Percentiles rank a stretch among this genome's conserved stretches.
Conservation (phyloP, 805 yeast genomes). For the Kluyveromyces nonfermentans region DNA sequence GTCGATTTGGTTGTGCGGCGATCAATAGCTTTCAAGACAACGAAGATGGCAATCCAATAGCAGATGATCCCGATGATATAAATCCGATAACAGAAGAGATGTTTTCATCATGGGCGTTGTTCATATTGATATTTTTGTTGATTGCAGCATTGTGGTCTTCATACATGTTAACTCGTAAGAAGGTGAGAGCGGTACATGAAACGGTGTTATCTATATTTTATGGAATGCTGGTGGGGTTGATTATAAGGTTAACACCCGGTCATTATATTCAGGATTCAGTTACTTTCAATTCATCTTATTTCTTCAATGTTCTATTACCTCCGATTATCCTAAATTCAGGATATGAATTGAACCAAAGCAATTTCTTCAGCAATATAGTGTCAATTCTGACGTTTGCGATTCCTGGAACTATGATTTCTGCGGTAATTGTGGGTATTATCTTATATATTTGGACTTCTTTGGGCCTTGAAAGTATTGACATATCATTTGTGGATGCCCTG, state of each 20-base stretch:
- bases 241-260: slow-evolving; percentile 88
- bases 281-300: slow-evolving; percentile 87
- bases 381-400: slow-evolving; percentile 90
- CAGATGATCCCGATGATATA: slow-evolving; percentile 51
- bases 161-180: slow-evolving; percentile 80
- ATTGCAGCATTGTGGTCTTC: slow-evolving; percentile 93
- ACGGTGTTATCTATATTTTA: slow-evolving; percentile 92
- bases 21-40: slow-evolving; percentile 5
- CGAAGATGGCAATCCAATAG: slow-evolving; percentile 26
- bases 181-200: slow-evolving; percentile 94
- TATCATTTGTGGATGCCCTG: slow-evolving; percentile 93
- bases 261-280: slow-evolving; percentile 96
- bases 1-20: neutral
- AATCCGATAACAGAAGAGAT: slow-evolving; percentile 92
- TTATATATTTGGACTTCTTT: slow-evolving; percentile 82
- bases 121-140: slow-evolving; percentile 69
- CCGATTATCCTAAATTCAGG: slow-evolving; percentile 96
- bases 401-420: slow-evolving; percentile 91
- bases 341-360: slow-evolving; percentile 90
- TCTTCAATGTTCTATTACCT: slow-evolving; percentile 87
- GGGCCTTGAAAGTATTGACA: slow-evolving; percentile 79
- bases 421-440: slow-evolving; percentile 83
- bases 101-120: slow-evolving; percentile 94
- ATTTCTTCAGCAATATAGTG: slow-evolving; percentile 86
- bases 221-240: slow-evolving; percentile 91